Percentiles rank a stretch among this genome's conserved stretches.
phyloP scores from a whole-genome alignment of 192 early-diverging fungal species.

The Coemansia sp. region DNA sequence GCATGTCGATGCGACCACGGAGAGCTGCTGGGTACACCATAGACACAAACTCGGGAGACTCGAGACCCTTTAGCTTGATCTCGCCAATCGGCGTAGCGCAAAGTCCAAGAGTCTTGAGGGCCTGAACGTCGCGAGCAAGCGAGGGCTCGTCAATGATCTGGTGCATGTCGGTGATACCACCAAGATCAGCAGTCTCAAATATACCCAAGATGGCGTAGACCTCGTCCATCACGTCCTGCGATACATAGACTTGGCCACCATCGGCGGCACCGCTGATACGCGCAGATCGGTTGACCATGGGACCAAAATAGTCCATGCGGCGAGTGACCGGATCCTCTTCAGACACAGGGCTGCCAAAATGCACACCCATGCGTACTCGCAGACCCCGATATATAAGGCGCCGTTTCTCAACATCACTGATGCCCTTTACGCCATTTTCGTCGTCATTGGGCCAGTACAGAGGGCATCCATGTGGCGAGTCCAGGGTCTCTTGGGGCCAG shows the following conservation, averaged over 20 bases:
- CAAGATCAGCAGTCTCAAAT: slow-evolving; percentile 57
- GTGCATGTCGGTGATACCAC: slow-evolving; percentile 55
- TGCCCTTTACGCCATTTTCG: slow-evolving; percentile 14
- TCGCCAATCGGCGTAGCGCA: slow-evolving; percentile 79
- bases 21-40: slow-evolving; percentile 65
- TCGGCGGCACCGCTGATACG: slow-evolving; percentile 85
- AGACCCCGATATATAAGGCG: slow-evolving; percentile 81
- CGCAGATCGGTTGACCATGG: slow-evolving; percentile 88
- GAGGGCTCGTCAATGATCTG: slow-evolving; percentile 58
- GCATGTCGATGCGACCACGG: slow-evolving; percentile 58
- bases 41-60: slow-evolving; percentile 83
- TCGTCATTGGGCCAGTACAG: slow-evolving; percentile 66
- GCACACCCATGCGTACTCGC: slow-evolving; percentile 93
- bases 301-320: slow-evolving; percentile 97
- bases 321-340: slow-evolving; percentile 88
- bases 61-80: slow-evolving; percentile 84
- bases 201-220: slow-evolving; percentile 54
- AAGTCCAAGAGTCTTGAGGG: slow-evolving; percentile 72
- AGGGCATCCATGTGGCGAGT: slow-evolving; percentile 74
- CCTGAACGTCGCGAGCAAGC: slow-evolving; percentile 59
- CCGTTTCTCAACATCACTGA: slow-evolving; percentile 30
- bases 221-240: slow-evolving; percentile 79
- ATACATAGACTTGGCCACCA: slow-evolving; percentile 88
- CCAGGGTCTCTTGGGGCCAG: slow-evolving; percentile 87
- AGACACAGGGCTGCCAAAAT: slow-evolving; percentile 85